These are phyloP conservation scores for Xylaria palmicola DNA, from an alignment of 495 filamentous ascomycete genomes.

Conservation along the genomic window DNA sequence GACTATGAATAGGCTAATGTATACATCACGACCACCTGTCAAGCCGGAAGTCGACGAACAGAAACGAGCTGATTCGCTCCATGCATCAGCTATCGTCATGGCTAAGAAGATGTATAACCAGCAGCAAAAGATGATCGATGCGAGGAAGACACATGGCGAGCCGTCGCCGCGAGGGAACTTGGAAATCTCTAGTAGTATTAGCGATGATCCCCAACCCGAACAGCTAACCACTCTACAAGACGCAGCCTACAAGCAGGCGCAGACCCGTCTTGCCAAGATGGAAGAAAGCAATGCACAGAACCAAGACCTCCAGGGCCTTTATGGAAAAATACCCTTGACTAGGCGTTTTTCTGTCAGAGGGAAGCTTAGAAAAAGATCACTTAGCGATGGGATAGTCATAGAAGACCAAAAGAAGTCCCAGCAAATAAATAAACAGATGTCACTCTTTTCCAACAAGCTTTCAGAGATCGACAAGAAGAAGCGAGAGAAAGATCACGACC, in stretches of 20 bases:
- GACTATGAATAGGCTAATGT: conserved; percentile 62
- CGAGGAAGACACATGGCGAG: conserved; percentile 35
- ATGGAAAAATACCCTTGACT: conserved; percentile 50
- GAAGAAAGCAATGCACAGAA: conserved; percentile 63
- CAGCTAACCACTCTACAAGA: conserved; percentile 70
- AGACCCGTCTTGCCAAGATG: conserved; percentile 77
- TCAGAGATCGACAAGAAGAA: conserved; percentile 72
- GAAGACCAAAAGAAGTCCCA: conserved; percentile 68
- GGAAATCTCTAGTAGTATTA: conserved; percentile 28
- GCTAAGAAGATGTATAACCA: conserved; percentile 77
- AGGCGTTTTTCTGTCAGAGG: conserved; percentile 55
- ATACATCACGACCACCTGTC: conserved; percentile 72
- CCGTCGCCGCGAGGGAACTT: conserved; percentile 26
- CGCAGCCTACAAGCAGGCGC: conserved; percentile 77
- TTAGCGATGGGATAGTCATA: conserved; percentile 63
- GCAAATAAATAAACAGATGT: conserved; percentile 79
- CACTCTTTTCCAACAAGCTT: conserved; percentile 65
- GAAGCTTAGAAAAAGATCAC: conserved; percentile 61
- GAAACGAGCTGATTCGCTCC: conserved; percentile 65
- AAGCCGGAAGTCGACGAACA: conserved; percentile 70
- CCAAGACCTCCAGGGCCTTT: conserved; percentile 66
- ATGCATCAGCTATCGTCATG: conserved; percentile 83
- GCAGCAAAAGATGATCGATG: conserved; percentile 54
- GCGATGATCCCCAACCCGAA: conserved; percentile 31
- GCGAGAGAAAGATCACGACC: conserved; percentile 67